These are phyloP conservation scores for Diaporthe humulicola DNA, from an alignment of 2,329 filamentous ascomycete genomes.

Conservation along the genomic window DNA sequence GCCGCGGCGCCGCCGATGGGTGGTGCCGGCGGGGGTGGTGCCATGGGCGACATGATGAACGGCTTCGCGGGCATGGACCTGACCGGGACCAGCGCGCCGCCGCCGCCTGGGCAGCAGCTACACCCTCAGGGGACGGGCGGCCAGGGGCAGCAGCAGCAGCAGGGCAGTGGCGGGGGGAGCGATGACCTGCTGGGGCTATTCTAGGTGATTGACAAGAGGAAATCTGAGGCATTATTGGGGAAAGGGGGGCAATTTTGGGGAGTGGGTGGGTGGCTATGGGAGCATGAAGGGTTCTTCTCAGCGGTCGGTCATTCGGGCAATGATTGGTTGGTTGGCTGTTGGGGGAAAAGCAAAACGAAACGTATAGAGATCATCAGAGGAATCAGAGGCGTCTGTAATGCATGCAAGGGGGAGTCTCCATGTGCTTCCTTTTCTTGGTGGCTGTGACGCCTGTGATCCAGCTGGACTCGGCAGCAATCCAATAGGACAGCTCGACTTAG, in stretches of 20 bases:
- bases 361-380: conserved; percentile 29
- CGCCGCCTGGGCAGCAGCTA: conserved; percentile 73
- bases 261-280: too few relatives aligned
- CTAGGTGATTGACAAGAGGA: conserved; percentile 47
- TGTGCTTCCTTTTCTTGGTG: not conserved
- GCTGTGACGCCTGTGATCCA: too few relatives aligned
- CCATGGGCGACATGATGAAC: conserved; percentile 89
- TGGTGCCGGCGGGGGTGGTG: conserved; percentile 24
- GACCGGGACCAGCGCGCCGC: conserved; percentile 72
- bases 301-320: conserved; percentile 21
- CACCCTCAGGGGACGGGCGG: conserved; percentile 52
- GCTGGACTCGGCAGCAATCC: too few relatives aligned
- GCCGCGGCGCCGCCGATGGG: conserved; percentile 45
- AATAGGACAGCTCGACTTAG: too few relatives aligned
- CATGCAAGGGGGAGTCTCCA: not conserved
- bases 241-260: not conserved
- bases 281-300: conserved; percentile 14
- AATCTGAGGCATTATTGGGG: not conserved
- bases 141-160: conserved; percentile 52
- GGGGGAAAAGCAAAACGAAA: not conserved
- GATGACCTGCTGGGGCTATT: conserved; percentile 74
- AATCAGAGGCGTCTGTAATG: conserved; percentile 25
- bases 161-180: conserved; percentile 65
- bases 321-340: not conserved
- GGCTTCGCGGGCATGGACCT: conserved; percentile 88